phyloP scores from a whole-genome alignment of 2,329 filamentous ascomycete genomes.

The Arthrobotrys musiformis region DNA sequence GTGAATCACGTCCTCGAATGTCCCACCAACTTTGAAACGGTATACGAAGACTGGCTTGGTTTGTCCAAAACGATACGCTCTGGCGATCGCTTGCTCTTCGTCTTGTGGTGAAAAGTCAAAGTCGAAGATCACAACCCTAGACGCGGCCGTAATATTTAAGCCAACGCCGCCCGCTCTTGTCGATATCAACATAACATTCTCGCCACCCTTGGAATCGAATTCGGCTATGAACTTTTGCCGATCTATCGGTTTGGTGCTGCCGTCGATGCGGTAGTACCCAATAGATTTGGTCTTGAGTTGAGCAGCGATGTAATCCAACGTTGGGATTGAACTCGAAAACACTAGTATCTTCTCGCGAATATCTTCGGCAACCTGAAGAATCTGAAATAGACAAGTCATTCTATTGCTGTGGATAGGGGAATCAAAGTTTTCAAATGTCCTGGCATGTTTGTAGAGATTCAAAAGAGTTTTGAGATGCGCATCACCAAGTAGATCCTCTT shows the following conservation, averaged over 20 bases:
- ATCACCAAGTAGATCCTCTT: slow-evolving; percentile 16
- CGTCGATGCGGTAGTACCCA: slow-evolving; percentile 73
- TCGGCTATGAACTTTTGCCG: slow-evolving; percentile 74
- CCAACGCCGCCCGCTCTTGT: slow-evolving; percentile 84
- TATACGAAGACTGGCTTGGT: slow-evolving; percentile 84
- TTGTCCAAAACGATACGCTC: slow-evolving; percentile 87
- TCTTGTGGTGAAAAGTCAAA: slow-evolving; percentile 81
- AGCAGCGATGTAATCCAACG: slow-evolving; percentile 43
- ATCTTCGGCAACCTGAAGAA: slow-evolving; percentile 1
- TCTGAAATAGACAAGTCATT: slow-evolving; percentile 17
- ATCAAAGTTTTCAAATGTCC: slow-evolving; percentile 3
- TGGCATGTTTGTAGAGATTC: neutral
- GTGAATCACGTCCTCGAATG: slow-evolving; percentile 79
- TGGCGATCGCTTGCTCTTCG: slow-evolving; percentile 87
- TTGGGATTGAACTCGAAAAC: slow-evolving; percentile 79
- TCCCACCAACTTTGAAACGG: slow-evolving; percentile 79
- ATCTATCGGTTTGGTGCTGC: slow-evolving; percentile 68
- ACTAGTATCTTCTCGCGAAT: slow-evolving; percentile 72
- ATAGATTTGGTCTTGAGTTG: slow-evolving; percentile 17
- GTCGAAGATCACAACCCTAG: slow-evolving; percentile 87
- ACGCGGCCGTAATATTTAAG: slow-evolving; percentile 84
- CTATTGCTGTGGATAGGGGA: slow-evolving; percentile 17
- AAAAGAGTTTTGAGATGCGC: slow-evolving; percentile 21
- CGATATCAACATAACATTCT: slow-evolving; percentile 78
- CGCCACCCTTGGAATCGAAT: slow-evolving; percentile 72